phyloP scores from a whole-genome alignment of 371 early-diverging fungal genomes.

The Smittium mucronatum region DNA sequence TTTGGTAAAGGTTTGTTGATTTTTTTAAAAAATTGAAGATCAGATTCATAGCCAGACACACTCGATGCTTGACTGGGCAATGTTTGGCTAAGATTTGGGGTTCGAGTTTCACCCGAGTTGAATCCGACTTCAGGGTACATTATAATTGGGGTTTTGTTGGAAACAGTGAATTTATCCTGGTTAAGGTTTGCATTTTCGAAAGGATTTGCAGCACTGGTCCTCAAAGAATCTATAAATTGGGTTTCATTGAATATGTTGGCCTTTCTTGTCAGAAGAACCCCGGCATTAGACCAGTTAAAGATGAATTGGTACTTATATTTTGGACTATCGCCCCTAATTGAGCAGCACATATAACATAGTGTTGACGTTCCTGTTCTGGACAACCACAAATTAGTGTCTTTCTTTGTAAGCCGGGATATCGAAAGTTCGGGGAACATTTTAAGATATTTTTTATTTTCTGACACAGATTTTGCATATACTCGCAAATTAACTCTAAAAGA shows the following conservation, averaged over 20 bases:
- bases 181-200: too few species aligned
- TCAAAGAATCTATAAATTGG: not conserved
- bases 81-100: too few species aligned
- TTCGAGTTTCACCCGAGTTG: too few species aligned
- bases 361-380: not conserved
- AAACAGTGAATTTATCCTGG: too few species aligned
- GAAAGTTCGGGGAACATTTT: not conserved
- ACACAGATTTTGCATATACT: not conserved
- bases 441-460: not conserved
- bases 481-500: not conserved
- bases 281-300: not conserved
- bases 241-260: not conserved
- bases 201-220: too few species aligned
- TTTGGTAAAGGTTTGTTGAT: too few species aligned
- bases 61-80: too few species aligned
- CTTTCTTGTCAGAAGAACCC: not conserved
- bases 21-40: too few species aligned
- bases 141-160: too few species aligned
- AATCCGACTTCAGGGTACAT: too few species aligned
- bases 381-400: not conserved
- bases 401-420: not conserved
- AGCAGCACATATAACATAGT: not conserved
- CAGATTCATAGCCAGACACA: too few species aligned
- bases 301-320: not conserved
- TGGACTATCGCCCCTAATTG: not conserved